Evolutionary conservation across 1,284 basidiomycete genomes (phyloP).

Genomic region (Naganishia sp.): DNA sequence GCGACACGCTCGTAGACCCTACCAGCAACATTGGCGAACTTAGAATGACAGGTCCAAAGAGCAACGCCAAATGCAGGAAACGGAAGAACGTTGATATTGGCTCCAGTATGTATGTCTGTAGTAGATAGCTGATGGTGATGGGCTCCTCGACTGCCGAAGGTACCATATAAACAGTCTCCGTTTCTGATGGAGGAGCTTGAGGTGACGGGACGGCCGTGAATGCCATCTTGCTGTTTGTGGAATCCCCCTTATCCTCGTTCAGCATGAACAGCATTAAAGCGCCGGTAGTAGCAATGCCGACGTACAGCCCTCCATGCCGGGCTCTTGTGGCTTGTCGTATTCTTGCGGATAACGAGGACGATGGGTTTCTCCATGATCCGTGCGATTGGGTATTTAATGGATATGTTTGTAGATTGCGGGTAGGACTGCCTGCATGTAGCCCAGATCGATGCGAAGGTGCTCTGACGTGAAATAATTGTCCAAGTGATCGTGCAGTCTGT

Average conservation of each 20-base stretch:
- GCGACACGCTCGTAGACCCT: slow-evolving; percentile 53
- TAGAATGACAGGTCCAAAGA: slow-evolving; percentile 87
- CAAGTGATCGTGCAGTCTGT: too few species aligned
- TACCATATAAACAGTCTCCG: neutral
- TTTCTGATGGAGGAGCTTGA: neutral
- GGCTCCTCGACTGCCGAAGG: slow-evolving; percentile 9
- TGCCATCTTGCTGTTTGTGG: neutral
- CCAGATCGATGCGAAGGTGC: too few species aligned
- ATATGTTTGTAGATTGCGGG: neutral
- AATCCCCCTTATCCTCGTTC: neutral
- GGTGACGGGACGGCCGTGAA: neutral
- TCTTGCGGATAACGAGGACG: neutral
- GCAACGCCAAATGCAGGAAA: slow-evolving; percentile 77
- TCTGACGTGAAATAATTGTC: too few species aligned
- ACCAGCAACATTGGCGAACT: slow-evolving; percentile 81
- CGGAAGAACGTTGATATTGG: slow-evolving; percentile 79
- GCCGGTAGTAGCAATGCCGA: slow-evolving; percentile 8
- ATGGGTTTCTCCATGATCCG: neutral
- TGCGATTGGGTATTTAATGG: neutral
- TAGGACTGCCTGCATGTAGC: neutral
- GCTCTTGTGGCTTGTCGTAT: neutral
- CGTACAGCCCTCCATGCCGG: slow-evolving; percentile 5
- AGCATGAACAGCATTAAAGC: slow-evolving; percentile 18
- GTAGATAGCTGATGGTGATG: slow-evolving; percentile 2
- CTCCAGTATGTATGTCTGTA: slow-evolving; percentile 67